Evolutionary conservation across 139 green algal genomes (phyloP).

Genomic region (Chlamydomonas sphaeroides): DNA sequence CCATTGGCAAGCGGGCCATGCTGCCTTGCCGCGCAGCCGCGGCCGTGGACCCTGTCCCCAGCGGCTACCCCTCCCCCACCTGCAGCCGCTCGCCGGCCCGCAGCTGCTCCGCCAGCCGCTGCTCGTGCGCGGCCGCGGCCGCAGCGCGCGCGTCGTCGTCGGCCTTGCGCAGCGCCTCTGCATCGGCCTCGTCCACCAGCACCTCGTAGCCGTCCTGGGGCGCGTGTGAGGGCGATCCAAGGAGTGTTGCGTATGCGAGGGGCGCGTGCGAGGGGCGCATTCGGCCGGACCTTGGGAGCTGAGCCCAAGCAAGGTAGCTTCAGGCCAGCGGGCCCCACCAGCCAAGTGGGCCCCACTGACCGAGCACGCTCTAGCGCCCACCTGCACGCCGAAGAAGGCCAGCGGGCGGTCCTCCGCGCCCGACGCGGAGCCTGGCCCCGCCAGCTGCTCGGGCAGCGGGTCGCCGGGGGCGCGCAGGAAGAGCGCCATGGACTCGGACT

Average conservation of each 20-base stretch:
- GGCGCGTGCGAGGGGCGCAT: neutral
- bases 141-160: neutral
- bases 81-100: conserved; percentile 27
- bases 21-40: neutral
- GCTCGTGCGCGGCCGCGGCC: conserved; percentile 12
- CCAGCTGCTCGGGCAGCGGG: conserved; percentile 47
- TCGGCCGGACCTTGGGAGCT: neutral
- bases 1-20: too few relatives aligned
- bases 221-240: neutral
- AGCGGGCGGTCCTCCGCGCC: neutral
- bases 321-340: too few relatives aligned
- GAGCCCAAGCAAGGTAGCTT: too few relatives aligned
- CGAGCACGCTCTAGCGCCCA: too few relatives aligned
- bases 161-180: neutral
- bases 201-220: conserved; percentile 46
- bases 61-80: neutral
- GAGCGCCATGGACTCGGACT: conserved; percentile 39
- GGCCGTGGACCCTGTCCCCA: neutral
- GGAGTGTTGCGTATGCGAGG: neutral
- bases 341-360: too few relatives aligned
- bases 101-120: conserved; percentile 40
- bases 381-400: conserved; percentile 43
- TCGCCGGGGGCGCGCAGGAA: conserved; percentile 41
- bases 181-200: conserved; percentile 43
- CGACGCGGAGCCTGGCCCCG: neutral